Percentiles rank a stretch among this genome's conserved stretches.
Conservation (phyloP, 139 green algal species). For the Closterium sp. region DNA sequence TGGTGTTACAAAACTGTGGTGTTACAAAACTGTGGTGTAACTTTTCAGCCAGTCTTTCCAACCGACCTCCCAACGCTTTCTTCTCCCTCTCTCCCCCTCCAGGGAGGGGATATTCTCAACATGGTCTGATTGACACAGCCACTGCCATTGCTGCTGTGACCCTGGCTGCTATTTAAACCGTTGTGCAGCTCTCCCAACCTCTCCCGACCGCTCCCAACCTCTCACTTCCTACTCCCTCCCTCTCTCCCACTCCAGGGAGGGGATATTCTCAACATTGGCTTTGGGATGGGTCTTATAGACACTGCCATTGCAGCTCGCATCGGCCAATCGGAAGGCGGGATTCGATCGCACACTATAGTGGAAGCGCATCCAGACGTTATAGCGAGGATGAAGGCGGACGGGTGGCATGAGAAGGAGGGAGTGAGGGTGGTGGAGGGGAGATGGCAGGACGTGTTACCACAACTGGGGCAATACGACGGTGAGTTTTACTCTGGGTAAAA, state of each 20-base stretch:
- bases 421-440: conserved; percentile 81
- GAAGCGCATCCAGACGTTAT: conserved; percentile 93
- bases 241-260: conserved; percentile 45
- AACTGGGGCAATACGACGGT: conserved; percentile 42
- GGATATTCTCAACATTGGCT: conserved; percentile 94
- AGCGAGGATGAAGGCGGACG: conserved; percentile 62
- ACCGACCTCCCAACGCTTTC: too few relatives aligned
- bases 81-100: not conserved
- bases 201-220: not conserved
- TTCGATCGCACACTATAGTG: conserved; percentile 84
- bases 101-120: conserved; percentile 83
- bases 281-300: conserved; percentile 94
- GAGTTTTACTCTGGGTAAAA: not conserved
- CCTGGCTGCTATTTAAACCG: too few relatives aligned
- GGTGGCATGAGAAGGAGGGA: conserved; percentile 75
- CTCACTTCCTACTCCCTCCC: too few relatives aligned
- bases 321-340: not conserved
- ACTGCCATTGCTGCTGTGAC: not conserved
- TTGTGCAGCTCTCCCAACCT: too few relatives aligned
- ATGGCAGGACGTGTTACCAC: conserved; percentile 77
- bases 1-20: too few relatives aligned
- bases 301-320: conserved; percentile 34
- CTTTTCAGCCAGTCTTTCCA: too few relatives aligned
- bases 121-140: conserved; percentile 84
- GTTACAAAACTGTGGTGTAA: too few relatives aligned